phyloP scores from a whole-genome alignment of 345 rosid species.

The Populus nigra region DNA sequence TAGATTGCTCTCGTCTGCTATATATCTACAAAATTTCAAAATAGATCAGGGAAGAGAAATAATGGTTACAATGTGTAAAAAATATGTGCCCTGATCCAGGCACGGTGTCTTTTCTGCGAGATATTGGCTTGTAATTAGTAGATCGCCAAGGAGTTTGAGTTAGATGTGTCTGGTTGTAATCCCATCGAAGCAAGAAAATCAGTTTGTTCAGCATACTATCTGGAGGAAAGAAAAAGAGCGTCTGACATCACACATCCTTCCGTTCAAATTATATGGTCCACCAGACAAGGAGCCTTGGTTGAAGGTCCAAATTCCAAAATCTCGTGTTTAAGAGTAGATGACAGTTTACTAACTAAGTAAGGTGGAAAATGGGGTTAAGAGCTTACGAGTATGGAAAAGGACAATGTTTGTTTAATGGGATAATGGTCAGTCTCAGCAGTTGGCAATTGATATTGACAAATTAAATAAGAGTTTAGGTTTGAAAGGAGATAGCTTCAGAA shows the following conservation, averaged over 20 bases:
- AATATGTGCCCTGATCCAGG: not conserved
- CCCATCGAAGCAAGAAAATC: constrained; percentile 44
- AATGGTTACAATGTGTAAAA: not conserved
- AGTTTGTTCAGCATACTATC: constrained; percentile 47
- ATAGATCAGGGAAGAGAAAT: not conserved
- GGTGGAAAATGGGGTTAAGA: not conserved
- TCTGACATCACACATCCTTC: constrained; percentile 24
- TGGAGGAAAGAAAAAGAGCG: constrained; percentile 7
- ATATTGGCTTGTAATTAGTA: constrained; percentile 17
- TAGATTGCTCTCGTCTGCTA: not conserved
- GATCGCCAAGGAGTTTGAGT: constrained; percentile 18
- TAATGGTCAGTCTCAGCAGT: constrained; percentile 28
- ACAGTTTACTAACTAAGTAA: constrained; percentile 27
- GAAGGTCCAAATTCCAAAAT: constrained; percentile 11
- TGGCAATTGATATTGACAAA: constrained; percentile 37
- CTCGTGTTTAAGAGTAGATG: not conserved
- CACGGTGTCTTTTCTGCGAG: constrained; percentile 2
- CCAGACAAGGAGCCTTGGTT: constrained; percentile 43
- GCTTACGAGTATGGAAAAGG: not conserved
- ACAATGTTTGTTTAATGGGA: constrained; percentile 2
- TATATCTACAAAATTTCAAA: not conserved
- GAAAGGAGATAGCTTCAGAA: constrained; percentile 28
- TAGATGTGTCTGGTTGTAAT: constrained; percentile 40
- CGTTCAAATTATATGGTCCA: constrained; percentile 33
- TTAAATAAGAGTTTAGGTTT: constrained; percentile 32